phyloP scores from a whole-genome alignment of 306 rosid species.

The Vigna trinervia region DNA sequence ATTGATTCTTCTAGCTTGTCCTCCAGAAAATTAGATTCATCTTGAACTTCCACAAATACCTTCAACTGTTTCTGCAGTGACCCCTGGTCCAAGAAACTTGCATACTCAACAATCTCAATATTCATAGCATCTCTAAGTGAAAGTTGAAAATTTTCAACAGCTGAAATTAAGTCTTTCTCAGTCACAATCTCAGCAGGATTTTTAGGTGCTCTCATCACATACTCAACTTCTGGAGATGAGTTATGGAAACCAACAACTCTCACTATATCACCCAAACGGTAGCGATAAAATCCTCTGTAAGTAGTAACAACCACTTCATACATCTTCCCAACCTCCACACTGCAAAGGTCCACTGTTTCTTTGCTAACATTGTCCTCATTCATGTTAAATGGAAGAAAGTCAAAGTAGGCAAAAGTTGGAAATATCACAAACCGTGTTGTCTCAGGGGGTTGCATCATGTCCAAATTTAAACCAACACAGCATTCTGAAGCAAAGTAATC shows the following conservation, averaged over 20 bases:
- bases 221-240: slow-evolving; percentile 62
- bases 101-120: slow-evolving; percentile 59
- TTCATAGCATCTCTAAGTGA: slow-evolving; percentile 45
- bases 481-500: slow-evolving; percentile 75
- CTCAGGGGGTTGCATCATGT: slow-evolving; percentile 60
- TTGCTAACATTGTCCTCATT: slow-evolving; percentile 41
- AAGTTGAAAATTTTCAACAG: slow-evolving; percentile 54
- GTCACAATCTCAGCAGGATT: slow-evolving; percentile 55
- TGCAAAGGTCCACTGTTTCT: slow-evolving; percentile 57
- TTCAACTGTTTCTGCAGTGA: slow-evolving; percentile 54
- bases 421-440: slow-evolving; percentile 58
- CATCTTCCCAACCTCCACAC: slow-evolving; percentile 71
- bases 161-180: slow-evolving; percentile 63
- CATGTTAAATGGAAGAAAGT: slow-evolving; percentile 72
- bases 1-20: slow-evolving; percentile 48
- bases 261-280: slow-evolving; percentile 70
- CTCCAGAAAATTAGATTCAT: slow-evolving; percentile 43
- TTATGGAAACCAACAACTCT: slow-evolving; percentile 66
- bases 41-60: slow-evolving; percentile 58
- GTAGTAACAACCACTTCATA: slow-evolving; percentile 75
- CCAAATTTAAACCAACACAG: slow-evolving; percentile 64
- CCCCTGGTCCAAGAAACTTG: slow-evolving; percentile 57
- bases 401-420: slow-evolving; percentile 75
- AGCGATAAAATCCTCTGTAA: slow-evolving; percentile 65
- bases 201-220: slow-evolving; percentile 70